These are phyloP conservation scores for Globisporangium splendens DNA, from an alignment of 352 stramenopile genomes.

Conservation along the genomic window DNA sequence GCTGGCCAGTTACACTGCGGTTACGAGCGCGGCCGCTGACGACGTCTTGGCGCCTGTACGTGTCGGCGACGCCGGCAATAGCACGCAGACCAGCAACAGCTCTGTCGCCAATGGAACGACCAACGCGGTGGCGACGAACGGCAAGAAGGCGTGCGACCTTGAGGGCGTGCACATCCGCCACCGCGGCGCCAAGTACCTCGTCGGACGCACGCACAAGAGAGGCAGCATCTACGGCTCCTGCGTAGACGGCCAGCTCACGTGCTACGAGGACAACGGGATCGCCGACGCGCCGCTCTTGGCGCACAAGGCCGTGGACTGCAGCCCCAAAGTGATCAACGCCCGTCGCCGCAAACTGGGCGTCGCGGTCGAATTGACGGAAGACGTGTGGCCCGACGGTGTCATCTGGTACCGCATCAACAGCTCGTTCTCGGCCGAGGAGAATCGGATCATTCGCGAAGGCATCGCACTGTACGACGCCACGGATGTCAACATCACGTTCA, in stretches of 20 bases:
- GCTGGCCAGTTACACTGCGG: neutral
- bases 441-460: conserved; percentile 46
- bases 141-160: conserved; percentile 25
- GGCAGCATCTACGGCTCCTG: conserved; percentile 58
- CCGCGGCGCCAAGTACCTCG: conserved; percentile 45
- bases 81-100: conserved; percentile 6
- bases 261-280: conserved; percentile 61
- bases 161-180: conserved; percentile 43
- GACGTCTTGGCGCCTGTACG: conserved; percentile 5
- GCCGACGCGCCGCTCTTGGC: conserved; percentile 51
- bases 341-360: conserved; percentile 47
- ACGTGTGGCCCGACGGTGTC: conserved; percentile 64
- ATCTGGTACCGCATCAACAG: conserved; percentile 68
- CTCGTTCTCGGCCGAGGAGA: conserved; percentile 42
- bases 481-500: conserved; percentile 57
- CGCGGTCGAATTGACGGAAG: conserved; percentile 44
- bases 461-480: conserved; percentile 54
- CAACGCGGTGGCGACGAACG: neutral
- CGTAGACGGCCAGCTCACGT: conserved; percentile 34
- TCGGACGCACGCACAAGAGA: conserved; percentile 34
- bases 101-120: neutral
- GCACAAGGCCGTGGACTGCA: conserved; percentile 37
- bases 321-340: conserved; percentile 15
- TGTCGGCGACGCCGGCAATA: neutral
- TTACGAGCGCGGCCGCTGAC: conserved; percentile 1